These are phyloP conservation scores for Alternaria sp. DNA, from an alignment of 2,329 filamentous ascomycete genomes.

Conservation along the genomic window DNA sequence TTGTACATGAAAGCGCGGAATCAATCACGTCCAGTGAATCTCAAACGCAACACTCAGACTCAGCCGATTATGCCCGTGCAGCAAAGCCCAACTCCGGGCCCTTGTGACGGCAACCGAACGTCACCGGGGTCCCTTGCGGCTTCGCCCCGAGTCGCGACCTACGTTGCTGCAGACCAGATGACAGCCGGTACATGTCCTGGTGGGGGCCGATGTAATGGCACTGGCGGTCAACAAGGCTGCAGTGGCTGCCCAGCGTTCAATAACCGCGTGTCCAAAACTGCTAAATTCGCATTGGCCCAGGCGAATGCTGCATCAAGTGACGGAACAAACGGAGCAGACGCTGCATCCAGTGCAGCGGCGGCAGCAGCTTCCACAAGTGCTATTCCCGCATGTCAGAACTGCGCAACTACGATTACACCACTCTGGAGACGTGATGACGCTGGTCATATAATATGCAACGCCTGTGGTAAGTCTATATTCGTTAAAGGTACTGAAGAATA, in stretches of 20 bases:
- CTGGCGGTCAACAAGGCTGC: constrained; percentile 92
- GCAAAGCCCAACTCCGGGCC: constrained; percentile 51
- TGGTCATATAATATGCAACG: constrained; percentile 97
- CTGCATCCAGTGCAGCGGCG: constrained; percentile 29
- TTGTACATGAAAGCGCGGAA: constrained; percentile 94
- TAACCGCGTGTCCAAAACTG: constrained; percentile 89
- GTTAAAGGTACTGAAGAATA: fast-evolving
- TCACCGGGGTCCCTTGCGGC: constrained; percentile 49
- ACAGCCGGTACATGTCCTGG: constrained; percentile 90
- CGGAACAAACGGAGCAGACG: constrained; percentile 18
- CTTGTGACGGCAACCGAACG: constrained; percentile 48
- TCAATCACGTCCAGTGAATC: constrained; percentile 84
- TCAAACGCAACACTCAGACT: constrained; percentile 73
- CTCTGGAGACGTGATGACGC: constrained; percentile 93
- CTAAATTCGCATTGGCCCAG: constrained; percentile 68
- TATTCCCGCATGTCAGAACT: constrained; percentile 95
- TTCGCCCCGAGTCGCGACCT: constrained; percentile 64
- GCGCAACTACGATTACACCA: constrained; percentile 93
- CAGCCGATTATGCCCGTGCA: constrained; percentile 35
- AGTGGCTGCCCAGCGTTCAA: constrained; percentile 97
- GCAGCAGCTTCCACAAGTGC: constrained; percentile 54
- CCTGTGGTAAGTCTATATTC: constrained; percentile 76
- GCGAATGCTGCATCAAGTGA: constrained; percentile 39
- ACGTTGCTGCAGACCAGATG: constrained; percentile 77
- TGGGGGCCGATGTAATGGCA: constrained; percentile 93